These are phyloP conservation scores for Linanthus parryae DNA, from an alignment of 148 eudicot species.

Conservation along the genomic window DNA sequence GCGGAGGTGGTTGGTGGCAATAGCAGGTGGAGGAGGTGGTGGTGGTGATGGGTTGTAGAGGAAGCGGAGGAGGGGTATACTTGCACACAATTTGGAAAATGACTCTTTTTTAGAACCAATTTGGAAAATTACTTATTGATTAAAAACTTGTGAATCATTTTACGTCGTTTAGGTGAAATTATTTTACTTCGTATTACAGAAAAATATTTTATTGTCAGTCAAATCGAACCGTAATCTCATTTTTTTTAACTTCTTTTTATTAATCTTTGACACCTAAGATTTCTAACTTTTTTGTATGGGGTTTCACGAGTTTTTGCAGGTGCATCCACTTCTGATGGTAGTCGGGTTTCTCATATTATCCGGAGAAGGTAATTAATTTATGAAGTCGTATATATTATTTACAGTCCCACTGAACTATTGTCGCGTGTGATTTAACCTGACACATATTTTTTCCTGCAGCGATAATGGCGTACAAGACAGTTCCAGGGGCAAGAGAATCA, in stretches of 20 bases:
- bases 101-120: too few species aligned
- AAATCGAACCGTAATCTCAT: not conserved
- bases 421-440: not conserved
- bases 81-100: too few species aligned
- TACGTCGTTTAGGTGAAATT: too few species aligned
- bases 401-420: not conserved
- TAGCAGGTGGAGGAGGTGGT: too few species aligned
- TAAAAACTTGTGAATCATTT: too few species aligned
- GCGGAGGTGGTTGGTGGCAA: too few species aligned
- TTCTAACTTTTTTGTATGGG: not conserved
- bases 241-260: not conserved
- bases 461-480: constrained; percentile 46
- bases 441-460: constrained; percentile 18
- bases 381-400: not conserved
- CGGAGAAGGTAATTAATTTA: constrained; percentile 41
- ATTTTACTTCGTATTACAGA: too few species aligned
- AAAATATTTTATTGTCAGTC: not conserved
- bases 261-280: not conserved
- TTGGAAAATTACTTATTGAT: too few species aligned
- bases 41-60: too few species aligned
- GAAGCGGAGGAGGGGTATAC: too few species aligned
- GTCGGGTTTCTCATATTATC: constrained; percentile 33
- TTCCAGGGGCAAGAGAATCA: constrained; percentile 23
- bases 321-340: constrained; percentile 46
- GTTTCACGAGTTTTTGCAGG: constrained; percentile 18